phyloP scores from a whole-genome alignment of 2,329 filamentous ascomycete species.

The Phialocephala sp. region DNA sequence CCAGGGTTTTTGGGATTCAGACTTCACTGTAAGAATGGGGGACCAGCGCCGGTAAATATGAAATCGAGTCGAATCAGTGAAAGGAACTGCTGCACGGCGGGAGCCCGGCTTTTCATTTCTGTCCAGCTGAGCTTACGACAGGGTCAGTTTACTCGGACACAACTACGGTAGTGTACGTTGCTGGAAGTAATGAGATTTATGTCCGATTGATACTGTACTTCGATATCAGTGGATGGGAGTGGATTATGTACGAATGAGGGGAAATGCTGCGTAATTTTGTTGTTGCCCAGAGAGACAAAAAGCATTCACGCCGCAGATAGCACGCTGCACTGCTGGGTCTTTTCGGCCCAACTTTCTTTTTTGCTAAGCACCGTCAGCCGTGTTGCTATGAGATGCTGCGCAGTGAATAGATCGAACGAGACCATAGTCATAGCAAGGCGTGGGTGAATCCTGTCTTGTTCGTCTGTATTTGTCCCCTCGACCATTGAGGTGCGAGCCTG shows the following conservation, averaged over 20 bases:
- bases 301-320: slow-evolving; percentile 14
- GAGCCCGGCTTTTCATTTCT: slow-evolving; percentile 20
- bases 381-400: neutral
- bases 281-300: slow-evolving; percentile 21
- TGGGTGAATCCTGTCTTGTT: slow-evolving; percentile 1
- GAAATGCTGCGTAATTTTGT: slow-evolving; percentile 24
- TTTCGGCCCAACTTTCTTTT: neutral
- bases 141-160: slow-evolving; percentile 22
- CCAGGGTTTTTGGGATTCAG: slow-evolving; percentile 3
- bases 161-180: neutral
- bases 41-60: slow-evolving; percentile 22
- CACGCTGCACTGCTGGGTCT: neutral
- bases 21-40: slow-evolving; percentile 7
- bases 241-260: slow-evolving; percentile 23
- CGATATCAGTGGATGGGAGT: slow-evolving; percentile 8
- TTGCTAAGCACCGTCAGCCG: neutral
- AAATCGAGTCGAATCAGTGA: slow-evolving; percentile 26
- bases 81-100: slow-evolving; percentile 21
- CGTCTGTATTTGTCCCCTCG: slow-evolving; percentile 4
- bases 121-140: slow-evolving; percentile 31
- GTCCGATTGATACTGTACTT: neutral
- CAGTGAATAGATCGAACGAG: neutral
- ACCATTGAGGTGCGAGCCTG: slow-evolving; percentile 1
- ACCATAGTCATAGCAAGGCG: neutral
- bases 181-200: slow-evolving; percentile 7